Evolutionary conservation across 352 stramenopile species (phyloP).

Genomic region (Phytophthora capsici): DNA sequence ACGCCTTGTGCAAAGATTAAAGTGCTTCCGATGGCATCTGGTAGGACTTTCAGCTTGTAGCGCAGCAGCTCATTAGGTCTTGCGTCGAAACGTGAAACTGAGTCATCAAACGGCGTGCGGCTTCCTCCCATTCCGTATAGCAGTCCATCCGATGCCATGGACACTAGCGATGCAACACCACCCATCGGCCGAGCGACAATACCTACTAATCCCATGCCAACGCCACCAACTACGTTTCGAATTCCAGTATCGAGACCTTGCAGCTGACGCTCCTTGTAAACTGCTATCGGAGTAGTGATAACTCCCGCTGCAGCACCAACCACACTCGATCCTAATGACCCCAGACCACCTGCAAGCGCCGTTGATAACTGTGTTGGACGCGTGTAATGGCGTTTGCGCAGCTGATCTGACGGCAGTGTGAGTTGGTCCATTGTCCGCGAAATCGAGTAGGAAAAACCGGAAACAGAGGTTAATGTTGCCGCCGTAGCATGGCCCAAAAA

Average conservation of each 20-base stretch:
- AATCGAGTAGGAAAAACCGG: conserved; percentile 84
- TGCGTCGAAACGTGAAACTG: conserved; percentile 48
- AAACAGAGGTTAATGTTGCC: conserved; percentile 74
- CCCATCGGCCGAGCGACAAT: conserved; percentile 82
- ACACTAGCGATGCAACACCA: conserved; percentile 78
- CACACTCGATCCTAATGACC: conserved; percentile 75
- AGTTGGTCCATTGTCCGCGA: conserved; percentile 85
- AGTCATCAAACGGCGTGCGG: conserved; percentile 41
- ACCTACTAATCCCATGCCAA: conserved; percentile 82
- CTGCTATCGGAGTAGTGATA: conserved; percentile 75
- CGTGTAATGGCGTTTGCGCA: conserved; percentile 67
- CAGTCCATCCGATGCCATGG: conserved; percentile 78
- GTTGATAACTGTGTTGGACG: conserved; percentile 70
- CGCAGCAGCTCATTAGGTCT: conserved; percentile 73
- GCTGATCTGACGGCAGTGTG: conserved; percentile 64
- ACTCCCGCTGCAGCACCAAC: conserved; percentile 79
- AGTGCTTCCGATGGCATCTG: conserved; percentile 47
- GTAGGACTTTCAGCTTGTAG: conserved; percentile 81
- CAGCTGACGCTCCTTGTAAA: conserved; percentile 73
- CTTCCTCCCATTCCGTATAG: conserved; percentile 63
- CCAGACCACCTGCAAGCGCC: conserved; percentile 66
- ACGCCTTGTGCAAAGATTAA: conserved; percentile 73
- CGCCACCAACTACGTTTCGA: conserved; percentile 67
- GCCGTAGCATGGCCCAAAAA: conserved; percentile 77
- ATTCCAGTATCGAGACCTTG: conserved; percentile 69